Base-by-base conservation (phyloP, 164 flowering plant genomes). In the Santalum album region DNA sequence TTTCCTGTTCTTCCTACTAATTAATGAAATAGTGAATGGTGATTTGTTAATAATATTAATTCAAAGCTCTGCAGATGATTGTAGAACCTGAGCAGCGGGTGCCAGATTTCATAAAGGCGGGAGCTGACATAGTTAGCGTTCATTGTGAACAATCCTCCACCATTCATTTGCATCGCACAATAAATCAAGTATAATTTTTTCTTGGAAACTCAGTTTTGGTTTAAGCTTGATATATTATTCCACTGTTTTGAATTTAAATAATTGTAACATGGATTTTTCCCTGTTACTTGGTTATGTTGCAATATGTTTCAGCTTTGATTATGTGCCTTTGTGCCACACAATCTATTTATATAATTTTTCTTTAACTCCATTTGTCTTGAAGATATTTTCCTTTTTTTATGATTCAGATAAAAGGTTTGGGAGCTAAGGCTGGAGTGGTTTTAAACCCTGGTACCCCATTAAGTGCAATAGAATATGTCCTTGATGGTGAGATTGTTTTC, bases 351-450 rank as follows among this genome's bases (percentile, higher is more conserved):
- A 38, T 15, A 9, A 15, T 38, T 38, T 38, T 38, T 3, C 12
- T 38, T 38, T 38, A 15, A 10, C 42, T 38, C 16, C 36, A 5
- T 32, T 32, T 38, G 3, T 9, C 6, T 15, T 3, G 16, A 12
- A 12, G 42, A 7, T 47, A 1, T 34, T 20, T 25, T 20, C 49
- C 12, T 23, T 32, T 51, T 68, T 50, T 38, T 55, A 3, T 62
- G 25, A 54, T 70, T 56, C 68, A 89, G 99, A 72, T 92, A 15
- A 92, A 92, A 73, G 75, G 80, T 69, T 64, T 87, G 53, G 99
- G 97, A 58, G 99, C 99, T 54, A 92, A 89, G 78, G 99, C 95
- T 65, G 99, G 99, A 67, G 99, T 92, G 48, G 97, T 89, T 35
- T 69, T 92, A 42, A 92, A 92, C 72, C 99, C 99, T 61, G 94